Evolutionary conservation across 768 basidiomycete species (phyloP), one percentile per base, ranked within the genome.

Genomic region (Lentinula edodes): DNA sequence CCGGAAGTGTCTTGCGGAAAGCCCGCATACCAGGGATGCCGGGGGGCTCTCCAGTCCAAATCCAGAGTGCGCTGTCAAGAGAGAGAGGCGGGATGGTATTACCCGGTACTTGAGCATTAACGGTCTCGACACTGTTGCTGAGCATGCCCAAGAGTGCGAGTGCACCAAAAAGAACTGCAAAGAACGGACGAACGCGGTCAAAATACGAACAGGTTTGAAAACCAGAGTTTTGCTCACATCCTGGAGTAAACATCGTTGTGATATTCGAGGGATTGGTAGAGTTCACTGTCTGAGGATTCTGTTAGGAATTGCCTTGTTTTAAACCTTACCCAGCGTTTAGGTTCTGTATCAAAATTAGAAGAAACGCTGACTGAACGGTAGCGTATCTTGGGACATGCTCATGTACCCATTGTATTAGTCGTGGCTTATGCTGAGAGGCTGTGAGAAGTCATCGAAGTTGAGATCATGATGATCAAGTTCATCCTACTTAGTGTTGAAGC

Each of bases 111-210:
- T 52, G 51, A 35, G 51, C 51, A 52, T 52, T n/a, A n/a, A 52
- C 46, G 18, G 46, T 16, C 20, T 48, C 46, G 20, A 48, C n/a
- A 20, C n/a, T 34, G 35, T 32, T 52, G 51, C 51, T 52, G 28
- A 52, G 28, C 34, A 23, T 32, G 7, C 51, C 20, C 34, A 52
- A 36, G 51, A 59, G 23, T 32, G 58, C 28, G 20, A 36, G 39
- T 18, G 38, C 42, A 5, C 13, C 35, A 34, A 61, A 45, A 32
- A 61, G 52, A 35, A 41, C 35, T 42, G 50, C 28, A 36, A 28
- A 43, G 18, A 3, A 38, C 59, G 42, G 34, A 65, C 61, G 58
- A 16, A 54, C n/a, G 62, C 59, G 8, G 61, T 9, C 7, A n/a
- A 12, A 10, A 48, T 48, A 8, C 12, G n/a, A 2, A 9, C 38